phyloP scores from a whole-genome alignment of 2,329 filamentous ascomycete genomes.

The Scedosporium boydii region DNA sequence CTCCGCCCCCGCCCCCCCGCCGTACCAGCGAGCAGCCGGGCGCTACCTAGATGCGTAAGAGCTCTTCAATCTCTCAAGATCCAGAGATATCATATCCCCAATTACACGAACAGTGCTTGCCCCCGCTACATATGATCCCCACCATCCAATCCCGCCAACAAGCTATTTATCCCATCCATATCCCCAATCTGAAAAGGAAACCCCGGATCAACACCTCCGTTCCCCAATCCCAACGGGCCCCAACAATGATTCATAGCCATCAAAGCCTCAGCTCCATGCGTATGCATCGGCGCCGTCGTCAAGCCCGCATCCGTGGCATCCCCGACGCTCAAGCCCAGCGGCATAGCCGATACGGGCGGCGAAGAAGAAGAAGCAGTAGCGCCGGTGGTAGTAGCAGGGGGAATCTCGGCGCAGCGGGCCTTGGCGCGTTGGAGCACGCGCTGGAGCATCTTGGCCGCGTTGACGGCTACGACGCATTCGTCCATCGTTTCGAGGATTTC shows the following conservation, averaged over 20 bases:
- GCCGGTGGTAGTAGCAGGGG: not conserved
- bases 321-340: not conserved
- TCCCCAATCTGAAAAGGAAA: not conserved
- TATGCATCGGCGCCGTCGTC: not conserved
- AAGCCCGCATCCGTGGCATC: not conserved
- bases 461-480: constrained; percentile 17
- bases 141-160: not conserved
- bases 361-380: too few relatives aligned
- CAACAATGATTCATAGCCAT: not conserved
- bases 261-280: not conserved
- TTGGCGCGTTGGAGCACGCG: constrained; percentile 12
- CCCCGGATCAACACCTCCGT: not conserved
- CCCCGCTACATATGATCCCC: not conserved
- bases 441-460: constrained; percentile 16
- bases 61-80: too few relatives aligned
- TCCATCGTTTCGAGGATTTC: constrained; percentile 17
- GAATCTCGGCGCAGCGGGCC: not conserved
- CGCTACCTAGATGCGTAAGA: too few relatives aligned
- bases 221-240: not conserved
- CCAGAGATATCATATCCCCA: too few relatives aligned
- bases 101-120: too few relatives aligned
- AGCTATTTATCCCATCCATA: not conserved
- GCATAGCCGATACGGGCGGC: too few relatives aligned
- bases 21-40: too few relatives aligned
- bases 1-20: too few relatives aligned